A percentile compares a stretch with the other conserved stretches of the same genome.
Evolutionary conservation across 495 filamentous ascomycete species (phyloP).

Genomic region (Talaromyces ruber): DNA sequence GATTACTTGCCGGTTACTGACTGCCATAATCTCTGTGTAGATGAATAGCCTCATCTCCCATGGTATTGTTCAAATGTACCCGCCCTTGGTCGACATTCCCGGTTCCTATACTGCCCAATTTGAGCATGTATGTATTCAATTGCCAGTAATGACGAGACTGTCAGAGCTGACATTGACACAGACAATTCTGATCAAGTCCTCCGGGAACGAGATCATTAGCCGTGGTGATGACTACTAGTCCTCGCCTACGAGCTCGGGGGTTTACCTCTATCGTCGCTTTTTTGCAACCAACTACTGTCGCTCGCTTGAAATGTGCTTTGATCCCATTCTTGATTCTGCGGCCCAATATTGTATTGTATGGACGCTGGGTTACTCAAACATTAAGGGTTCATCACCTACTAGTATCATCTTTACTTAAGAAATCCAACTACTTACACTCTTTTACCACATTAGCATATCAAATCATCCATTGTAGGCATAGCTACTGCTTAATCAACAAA

Average conservation of each 20-base stretch:
- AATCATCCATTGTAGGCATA: background rate
- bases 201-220: slow-evolving; percentile 41
- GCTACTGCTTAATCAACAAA: background rate
- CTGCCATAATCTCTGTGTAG: slow-evolving; percentile 13
- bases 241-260: background rate
- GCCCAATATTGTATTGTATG: background rate
- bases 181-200: slow-evolving; percentile 39
- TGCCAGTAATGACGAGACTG: background rate
- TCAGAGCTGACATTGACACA: slow-evolving; percentile 11
- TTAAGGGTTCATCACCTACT: background rate
- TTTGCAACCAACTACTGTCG: background rate
- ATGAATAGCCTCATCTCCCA: slow-evolving; percentile 43
- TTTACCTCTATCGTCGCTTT: background rate
- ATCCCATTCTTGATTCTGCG: background rate
- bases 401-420: background rate
- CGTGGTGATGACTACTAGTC: slow-evolving; percentile 40
- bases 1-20: slow-evolving; percentile 7
- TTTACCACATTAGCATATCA: background rate
- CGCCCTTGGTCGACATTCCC: slow-evolving; percentile 43
- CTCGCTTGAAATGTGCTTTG: background rate
- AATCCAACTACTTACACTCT: background rate
- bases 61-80: slow-evolving; percentile 46
- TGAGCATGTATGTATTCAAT: slow-evolving; percentile 43
- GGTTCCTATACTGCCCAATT: slow-evolving; percentile 54
- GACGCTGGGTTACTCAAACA: background rate